These are phyloP conservation scores for Groenewaldozyma tartarivorans DNA, from an alignment of 805 yeast species.

Conservation along the genomic window DNA sequence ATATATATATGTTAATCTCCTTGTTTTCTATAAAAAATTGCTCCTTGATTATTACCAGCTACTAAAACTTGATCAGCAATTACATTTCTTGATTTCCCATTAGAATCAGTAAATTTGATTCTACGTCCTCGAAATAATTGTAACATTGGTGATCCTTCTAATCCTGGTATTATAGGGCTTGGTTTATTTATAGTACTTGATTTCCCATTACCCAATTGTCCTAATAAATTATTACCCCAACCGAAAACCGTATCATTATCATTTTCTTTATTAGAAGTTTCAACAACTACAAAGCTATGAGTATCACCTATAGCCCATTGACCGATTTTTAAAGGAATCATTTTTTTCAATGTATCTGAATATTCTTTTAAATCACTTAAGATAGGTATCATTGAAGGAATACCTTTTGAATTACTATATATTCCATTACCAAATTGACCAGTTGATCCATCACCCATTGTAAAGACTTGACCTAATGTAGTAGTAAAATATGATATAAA, in stretches of 20 bases:
- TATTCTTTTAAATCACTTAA: constrained; percentile 42
- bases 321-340: constrained; percentile 40
- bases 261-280: neutral
- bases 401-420: constrained; percentile 61
- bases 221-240: constrained; percentile 80
- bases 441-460: constrained; percentile 75
- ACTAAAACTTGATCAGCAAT: constrained; percentile 45
- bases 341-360: constrained; percentile 35
- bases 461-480: constrained; percentile 29
- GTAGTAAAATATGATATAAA: constrained; percentile 45
- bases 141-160: constrained; percentile 1
- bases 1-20: neutral
- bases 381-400: constrained; percentile 50
- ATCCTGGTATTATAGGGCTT: constrained; percentile 6
- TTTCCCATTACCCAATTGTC: constrained; percentile 82
- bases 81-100: constrained; percentile 20
- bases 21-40: constrained; percentile 42
- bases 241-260: constrained; percentile 42
- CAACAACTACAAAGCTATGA: constrained; percentile 33
- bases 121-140: constrained; percentile 32
- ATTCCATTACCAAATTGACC: constrained; percentile 83
- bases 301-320: constrained; percentile 53
- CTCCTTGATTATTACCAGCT: constrained; percentile 56
- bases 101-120: constrained; percentile 17
- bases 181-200: constrained; percentile 35